Conservation (phyloP, 1,284 basidiomycete species). For the Leccinum pallidistipes region DNA sequence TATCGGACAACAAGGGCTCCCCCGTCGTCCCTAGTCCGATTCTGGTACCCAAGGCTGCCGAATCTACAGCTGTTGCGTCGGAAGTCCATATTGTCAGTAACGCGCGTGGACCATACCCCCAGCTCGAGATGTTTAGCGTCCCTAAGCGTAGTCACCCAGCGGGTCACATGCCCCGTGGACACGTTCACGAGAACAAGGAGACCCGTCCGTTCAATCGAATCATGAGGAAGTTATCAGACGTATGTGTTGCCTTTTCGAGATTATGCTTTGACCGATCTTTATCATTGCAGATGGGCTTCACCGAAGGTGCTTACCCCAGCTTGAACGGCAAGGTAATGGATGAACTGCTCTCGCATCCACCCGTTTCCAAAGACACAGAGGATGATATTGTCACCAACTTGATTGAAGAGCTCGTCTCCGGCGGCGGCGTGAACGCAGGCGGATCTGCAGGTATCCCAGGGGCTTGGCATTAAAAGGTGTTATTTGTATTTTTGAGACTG, state of each 20-base stretch:
- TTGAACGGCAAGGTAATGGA: conserved; percentile 52
- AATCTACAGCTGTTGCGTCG: conserved; percentile 14
- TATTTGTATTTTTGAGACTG: conserved; percentile 2
- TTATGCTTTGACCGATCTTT: conserved; percentile 13
- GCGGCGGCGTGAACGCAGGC: conserved; percentile 7
- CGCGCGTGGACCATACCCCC: conserved; percentile 56
- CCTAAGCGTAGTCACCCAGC: conserved; percentile 42
- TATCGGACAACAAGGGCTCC: neutral
- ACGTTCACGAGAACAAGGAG: conserved; percentile 34
- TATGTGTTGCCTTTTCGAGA: conserved; percentile 20
- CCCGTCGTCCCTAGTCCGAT: conserved; percentile 6
- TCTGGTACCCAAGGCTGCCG: conserved; percentile 9
- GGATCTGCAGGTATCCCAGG: conserved; percentile 39
- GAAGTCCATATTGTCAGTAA: conserved; percentile 53
- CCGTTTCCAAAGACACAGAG: conserved; percentile 50
- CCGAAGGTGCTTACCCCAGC: conserved; percentile 51
- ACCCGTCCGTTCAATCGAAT: conserved; percentile 46
- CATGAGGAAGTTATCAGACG: conserved; percentile 50
- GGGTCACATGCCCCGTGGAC: conserved; percentile 26
- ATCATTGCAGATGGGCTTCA: conserved; percentile 69
- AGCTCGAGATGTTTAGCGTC: conserved; percentile 58
- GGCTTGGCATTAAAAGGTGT: conserved; percentile 36
- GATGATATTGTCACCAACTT: conserved; percentile 64
- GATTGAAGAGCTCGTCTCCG: conserved; percentile 55
- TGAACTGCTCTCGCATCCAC: conserved; percentile 45